Percentiles rank a stretch among this genome's conserved stretches.
phyloP scores from a whole-genome alignment of 139 green algal genomes.

The Parachlorella kessleri region DNA sequence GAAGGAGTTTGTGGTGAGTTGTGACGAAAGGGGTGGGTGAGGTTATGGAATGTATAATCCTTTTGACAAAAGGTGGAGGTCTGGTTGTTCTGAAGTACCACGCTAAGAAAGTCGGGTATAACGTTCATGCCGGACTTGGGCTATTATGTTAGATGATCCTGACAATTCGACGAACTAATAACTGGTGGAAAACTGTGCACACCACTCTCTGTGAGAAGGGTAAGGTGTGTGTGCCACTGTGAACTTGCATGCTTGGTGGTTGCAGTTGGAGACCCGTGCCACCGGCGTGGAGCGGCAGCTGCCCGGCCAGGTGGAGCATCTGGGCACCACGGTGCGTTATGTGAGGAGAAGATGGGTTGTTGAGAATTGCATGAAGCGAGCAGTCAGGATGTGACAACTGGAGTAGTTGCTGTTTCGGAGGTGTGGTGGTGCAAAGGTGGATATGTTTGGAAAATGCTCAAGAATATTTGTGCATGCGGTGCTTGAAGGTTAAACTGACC shows the following conservation, averaged over 20 bases:
- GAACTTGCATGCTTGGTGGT: neutral
- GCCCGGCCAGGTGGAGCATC: slow-evolving; percentile 9
- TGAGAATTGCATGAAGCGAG: too few relatives aligned
- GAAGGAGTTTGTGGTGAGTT: slow-evolving; percentile 57
- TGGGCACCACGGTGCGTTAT: slow-evolving; percentile 16
- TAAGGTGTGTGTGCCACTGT: neutral
- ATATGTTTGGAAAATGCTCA: neutral
- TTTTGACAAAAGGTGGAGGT: too few relatives aligned
- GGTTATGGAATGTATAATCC: too few relatives aligned
- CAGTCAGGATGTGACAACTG: neutral
- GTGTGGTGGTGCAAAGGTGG: neutral
- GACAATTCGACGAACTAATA: neutral
- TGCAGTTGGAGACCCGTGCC: slow-evolving; percentile 24
- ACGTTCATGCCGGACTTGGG: neutral
- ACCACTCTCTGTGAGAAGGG: too few relatives aligned
- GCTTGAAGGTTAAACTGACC: neutral
- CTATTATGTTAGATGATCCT: neutral
- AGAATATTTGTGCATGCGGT: too few relatives aligned
- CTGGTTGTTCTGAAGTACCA: too few relatives aligned
- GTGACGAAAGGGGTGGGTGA: neutral
- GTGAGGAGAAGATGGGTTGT: too few relatives aligned
- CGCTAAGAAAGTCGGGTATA: too few relatives aligned
- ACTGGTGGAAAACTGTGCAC: too few relatives aligned
- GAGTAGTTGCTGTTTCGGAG: neutral
- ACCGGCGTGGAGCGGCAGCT: slow-evolving; percentile 20